These are phyloP conservation scores for Dactylellina leptospora DNA, from an alignment of 2,329 filamentous ascomycete species.

Conservation along the genomic window DNA sequence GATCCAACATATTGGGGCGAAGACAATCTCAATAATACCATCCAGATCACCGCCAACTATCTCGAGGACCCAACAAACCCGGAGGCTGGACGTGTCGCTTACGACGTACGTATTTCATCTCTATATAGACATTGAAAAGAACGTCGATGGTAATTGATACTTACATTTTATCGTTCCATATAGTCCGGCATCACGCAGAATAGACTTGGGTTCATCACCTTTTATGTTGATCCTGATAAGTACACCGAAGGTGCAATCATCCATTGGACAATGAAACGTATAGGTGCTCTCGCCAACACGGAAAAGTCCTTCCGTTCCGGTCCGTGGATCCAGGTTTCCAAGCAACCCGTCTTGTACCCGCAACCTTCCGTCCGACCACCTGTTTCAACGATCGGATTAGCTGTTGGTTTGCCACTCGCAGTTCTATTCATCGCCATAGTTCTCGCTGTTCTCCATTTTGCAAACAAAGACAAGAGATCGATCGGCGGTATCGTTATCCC, in stretches of 20 bases:
- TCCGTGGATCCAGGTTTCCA: slow-evolving; percentile 28
- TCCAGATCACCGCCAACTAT: slow-evolving; percentile 44
- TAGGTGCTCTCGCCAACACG: slow-evolving; percentile 29
- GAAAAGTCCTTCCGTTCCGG: slow-evolving; percentile 45
- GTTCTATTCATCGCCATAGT: slow-evolving; percentile 34
- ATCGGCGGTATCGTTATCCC: slow-evolving; percentile 45
- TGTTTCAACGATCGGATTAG: slow-evolving; percentile 44
- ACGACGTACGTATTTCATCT: slow-evolving; percentile 16
- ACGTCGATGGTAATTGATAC: too few species aligned
- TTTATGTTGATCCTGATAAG: slow-evolving; percentile 47
- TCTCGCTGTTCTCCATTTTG: slow-evolving; percentile 30
- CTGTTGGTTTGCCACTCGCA: slow-evolving; percentile 38
- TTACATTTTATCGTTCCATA: slow-evolving; percentile 5
- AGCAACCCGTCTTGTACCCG: slow-evolving; percentile 22
- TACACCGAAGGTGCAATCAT: slow-evolving; percentile 34
- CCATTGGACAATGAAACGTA: slow-evolving; percentile 44
- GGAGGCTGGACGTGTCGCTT: slow-evolving; percentile 39
- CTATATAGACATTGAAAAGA: too few species aligned
- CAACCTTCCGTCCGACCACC: slow-evolving; percentile 26
- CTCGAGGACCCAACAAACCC: slow-evolving; percentile 9
- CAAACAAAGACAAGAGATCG: slow-evolving; percentile 35
- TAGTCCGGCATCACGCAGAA: slow-evolving; percentile 41
- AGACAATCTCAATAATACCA: slow-evolving; percentile 31
- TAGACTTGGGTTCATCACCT: slow-evolving; percentile 45
- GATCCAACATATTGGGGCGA: slow-evolving; percentile 50